Base-by-base conservation (phyloP, 2,329 filamentous ascomycete species). In the Aspergillus novoparasiticus region DNA sequence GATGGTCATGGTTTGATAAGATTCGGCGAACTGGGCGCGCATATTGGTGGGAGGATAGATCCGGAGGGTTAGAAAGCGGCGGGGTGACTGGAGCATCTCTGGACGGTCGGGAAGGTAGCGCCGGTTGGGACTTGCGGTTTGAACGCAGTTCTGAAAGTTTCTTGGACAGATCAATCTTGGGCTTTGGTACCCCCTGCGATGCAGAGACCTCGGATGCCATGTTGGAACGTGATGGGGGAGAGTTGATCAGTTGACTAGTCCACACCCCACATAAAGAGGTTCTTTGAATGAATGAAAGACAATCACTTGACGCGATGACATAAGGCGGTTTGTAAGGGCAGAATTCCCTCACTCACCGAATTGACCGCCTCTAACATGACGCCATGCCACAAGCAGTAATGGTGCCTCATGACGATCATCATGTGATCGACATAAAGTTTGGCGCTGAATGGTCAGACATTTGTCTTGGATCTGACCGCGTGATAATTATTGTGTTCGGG, bases 1-100 rank as follows among this genome's bases (percentile, higher is more conserved):
- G 85, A 75, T 96, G 94, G 69, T 99, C 95, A 56, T 86, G 82
- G 2, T 83, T 83, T 3, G 93, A 94, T 14, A 99, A 81, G 58
- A 99, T 98, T 10, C 94, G 87, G 64, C 94, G 86, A 14, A 84
- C 86, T 0, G 95, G 95, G 6, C 81, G 81, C 62, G 83, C 81
- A 81, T 92, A 96, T 6, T 78, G 79, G 73, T 89, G 82, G 53
- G 80, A 83, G 58, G 85, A 83, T 46, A 85, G 82, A 65, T 88
- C 84, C 63, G 90, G 89, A 21, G 90, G 89, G 54, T 87, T 77
- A 39, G 92, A 88, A 10, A 97, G 84, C 45, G 84, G 75, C 55
- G 93, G 93, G 32, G 94, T 96, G 69, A 86, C 83, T 64, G 94
- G 94, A 53, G 90, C 83, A 65, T 82, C 78, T 66, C 74, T 71